Evolutionary conservation across 805 yeast species (phyloP).

Genomic region (Hanseniaspora jakobsenii): DNA sequence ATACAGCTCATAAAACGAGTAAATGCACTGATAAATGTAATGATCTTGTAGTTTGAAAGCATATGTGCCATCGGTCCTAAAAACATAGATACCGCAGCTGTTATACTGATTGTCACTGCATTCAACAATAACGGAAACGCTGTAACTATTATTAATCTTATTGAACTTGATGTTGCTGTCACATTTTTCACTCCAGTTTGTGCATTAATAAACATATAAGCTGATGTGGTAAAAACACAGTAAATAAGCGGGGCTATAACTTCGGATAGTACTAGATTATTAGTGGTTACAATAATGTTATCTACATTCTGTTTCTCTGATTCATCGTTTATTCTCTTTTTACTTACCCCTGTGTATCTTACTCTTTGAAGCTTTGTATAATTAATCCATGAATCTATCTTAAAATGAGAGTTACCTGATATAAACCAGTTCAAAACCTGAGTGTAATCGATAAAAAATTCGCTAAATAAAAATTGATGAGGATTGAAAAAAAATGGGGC

Average conservation of each 20-base stretch:
- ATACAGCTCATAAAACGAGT: conserved; percentile 46
- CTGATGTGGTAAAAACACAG: conserved; percentile 55
- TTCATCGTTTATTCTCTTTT: conserved; percentile 50
- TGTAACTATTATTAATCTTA: conserved; percentile 47
- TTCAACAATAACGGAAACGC: conserved; percentile 39
- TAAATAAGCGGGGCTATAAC: conserved; percentile 58
- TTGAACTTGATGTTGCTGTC: conserved; percentile 43
- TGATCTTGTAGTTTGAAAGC: conserved; percentile 27
- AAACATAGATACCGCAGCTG: conserved; percentile 36
- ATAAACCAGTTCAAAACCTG: conserved; percentile 63
- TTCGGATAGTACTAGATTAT: conserved; percentile 70
- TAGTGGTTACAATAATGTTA: conserved; percentile 61
- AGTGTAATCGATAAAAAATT: conserved; percentile 58
- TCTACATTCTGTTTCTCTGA: conserved; percentile 57
- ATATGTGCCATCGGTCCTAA: conserved; percentile 37
- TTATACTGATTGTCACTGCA: conserved; percentile 22
- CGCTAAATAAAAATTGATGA: conserved; percentile 57
- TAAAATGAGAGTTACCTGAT: conserved; percentile 61
- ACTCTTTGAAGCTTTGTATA: conserved; percentile 69
- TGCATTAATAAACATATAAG: conserved; percentile 71
- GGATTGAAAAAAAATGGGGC: conserved; percentile 72
- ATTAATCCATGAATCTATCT: conserved; percentile 67
- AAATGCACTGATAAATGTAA: conserved; percentile 38
- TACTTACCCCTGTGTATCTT: conserved; percentile 82
- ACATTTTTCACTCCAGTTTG: conserved; percentile 64